Percentiles rank a stretch among this genome's conserved stretches.
Evolutionary conservation across 371 early-diverging fungal genomes (phyloP).

Genomic region (Batrachochytrium dendrobatidis): DNA sequence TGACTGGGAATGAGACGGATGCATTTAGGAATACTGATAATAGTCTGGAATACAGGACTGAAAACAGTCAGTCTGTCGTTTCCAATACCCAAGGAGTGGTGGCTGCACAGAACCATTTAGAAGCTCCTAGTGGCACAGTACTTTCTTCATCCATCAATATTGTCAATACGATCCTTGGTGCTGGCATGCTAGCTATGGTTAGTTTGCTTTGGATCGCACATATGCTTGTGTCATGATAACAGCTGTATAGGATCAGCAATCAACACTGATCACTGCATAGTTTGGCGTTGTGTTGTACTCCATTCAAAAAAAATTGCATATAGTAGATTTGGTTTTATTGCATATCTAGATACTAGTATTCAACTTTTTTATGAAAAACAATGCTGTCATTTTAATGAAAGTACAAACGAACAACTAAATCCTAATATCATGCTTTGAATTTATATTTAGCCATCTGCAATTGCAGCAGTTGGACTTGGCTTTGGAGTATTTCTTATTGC

Average conservation of each 20-base stretch:
- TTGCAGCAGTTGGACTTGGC: conserved; percentile 78
- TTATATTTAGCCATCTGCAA: conserved; percentile 59
- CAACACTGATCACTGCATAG: background rate
- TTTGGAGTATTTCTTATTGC: conserved; percentile 72
- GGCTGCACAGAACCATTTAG: too few relatives aligned
- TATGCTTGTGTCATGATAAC: too few relatives aligned
- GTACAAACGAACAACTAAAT: too few relatives aligned
- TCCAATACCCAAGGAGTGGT: too few relatives aligned
- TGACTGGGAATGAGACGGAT: too few relatives aligned
- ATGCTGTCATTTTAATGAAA: too few relatives aligned
- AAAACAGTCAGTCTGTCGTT: too few relatives aligned
- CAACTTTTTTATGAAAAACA: background rate
- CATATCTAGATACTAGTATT: background rate
- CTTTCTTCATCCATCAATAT: conserved; percentile 58
- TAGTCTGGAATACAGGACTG: too few relatives aligned
- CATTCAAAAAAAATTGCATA: too few relatives aligned
- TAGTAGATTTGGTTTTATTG: background rate
- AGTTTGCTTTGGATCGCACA: background rate
- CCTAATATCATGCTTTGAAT: too few relatives aligned
- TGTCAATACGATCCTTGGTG: conserved; percentile 89
- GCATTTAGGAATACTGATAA: too few relatives aligned
- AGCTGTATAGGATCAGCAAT: background rate
- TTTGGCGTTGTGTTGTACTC: background rate
- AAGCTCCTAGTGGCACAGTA: conserved; percentile 24
- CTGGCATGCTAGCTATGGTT: conserved; percentile 95